Base-by-base conservation (phyloP, 305 asterid species). In the Solanum hybrid region DNA sequence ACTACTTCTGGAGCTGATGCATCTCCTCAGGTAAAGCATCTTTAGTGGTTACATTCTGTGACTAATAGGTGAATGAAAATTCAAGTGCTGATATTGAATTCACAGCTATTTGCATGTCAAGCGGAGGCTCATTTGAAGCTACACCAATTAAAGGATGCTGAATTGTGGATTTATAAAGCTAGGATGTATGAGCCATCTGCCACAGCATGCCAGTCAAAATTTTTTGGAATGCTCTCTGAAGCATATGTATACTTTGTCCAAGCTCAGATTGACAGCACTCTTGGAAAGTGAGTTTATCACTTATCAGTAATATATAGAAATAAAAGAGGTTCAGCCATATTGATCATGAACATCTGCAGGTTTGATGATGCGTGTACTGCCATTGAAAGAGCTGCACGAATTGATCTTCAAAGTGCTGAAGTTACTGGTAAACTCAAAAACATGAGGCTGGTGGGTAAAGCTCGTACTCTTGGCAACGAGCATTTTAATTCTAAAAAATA, bases 91-190 rank as follows among this genome's bases (percentile, higher is more conserved):
- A 86, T 90, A 81, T 86, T 88, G 91, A 88, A 90, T 91, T 91
- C 93, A 37, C 98, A 98, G 99, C 94, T 98, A 36, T 90, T 88
- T 91, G 98, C 98, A 34, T 96, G 98, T 90, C 94, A 94, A 92
- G 99, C 99, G 13, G 99, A 98, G 92, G 98, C 98, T 82, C 93
- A 94, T 37, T 90, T 97, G 93, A 96, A 98, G 93, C 96, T 98
- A 86, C 96, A 92, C 94, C 94, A 89, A 79, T 87, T 94, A 37
- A 95, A 93, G 22, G 98, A 95, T 79, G 98, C 99, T 42, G 92
- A 89, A 82, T 78, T 88, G 38, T 93, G 94, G 69, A 81, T 95
- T 73, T 90, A 97, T 40, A 90, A 89, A 82, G 46, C 94, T 77
- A 90, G 93, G 69, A 91, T 89, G 89, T 90, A 91, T 42, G 94